These are phyloP conservation scores for Pleurotus sapidus DNA, from an alignment of 768 basidiomycete genomes.

Conservation along the genomic window DNA sequence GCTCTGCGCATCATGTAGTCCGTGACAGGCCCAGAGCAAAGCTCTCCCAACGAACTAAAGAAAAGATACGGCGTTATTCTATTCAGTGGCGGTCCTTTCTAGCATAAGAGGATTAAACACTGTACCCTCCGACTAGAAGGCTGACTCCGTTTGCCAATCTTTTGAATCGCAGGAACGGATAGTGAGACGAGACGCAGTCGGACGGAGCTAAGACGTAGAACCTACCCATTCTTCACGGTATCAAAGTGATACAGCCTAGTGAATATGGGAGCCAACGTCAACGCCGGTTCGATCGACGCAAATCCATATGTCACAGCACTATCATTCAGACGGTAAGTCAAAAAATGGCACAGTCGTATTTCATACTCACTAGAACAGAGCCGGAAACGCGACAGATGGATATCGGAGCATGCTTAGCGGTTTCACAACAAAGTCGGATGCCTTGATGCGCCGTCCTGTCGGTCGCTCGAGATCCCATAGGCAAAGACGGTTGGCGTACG, in stretches of 20 bases:
- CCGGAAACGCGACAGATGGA: constrained; percentile 36
- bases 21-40: constrained; percentile 33
- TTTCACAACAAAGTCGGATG: constrained; percentile 27
- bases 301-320: constrained; percentile 34
- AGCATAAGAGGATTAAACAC: not conserved
- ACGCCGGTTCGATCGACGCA: constrained; percentile 36
- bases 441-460: constrained; percentile 20
- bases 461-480: constrained; percentile 28
- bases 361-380: constrained; percentile 29
- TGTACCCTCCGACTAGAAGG: constrained; percentile 32
- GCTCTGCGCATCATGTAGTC: constrained; percentile 33
- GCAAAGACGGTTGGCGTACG: constrained; percentile 26
- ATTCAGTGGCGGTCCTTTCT: too few species aligned
- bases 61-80: not conserved
- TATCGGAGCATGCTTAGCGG: constrained; percentile 37
- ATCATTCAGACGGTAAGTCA: not conserved
- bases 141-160: constrained; percentile 35
- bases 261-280: constrained; percentile 35
- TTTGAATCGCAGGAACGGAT: not conserved
- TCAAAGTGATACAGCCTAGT: constrained; percentile 35
- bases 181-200: not conserved
- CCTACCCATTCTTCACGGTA: constrained; percentile 33
- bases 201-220: too few species aligned
- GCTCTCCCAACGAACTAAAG: constrained; percentile 28
- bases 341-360: not conserved